Evolutionary conservation across 345 rosid species (phyloP), one percentile per base, ranked within the genome.

Genomic region (Acer yangbiense): DNA sequence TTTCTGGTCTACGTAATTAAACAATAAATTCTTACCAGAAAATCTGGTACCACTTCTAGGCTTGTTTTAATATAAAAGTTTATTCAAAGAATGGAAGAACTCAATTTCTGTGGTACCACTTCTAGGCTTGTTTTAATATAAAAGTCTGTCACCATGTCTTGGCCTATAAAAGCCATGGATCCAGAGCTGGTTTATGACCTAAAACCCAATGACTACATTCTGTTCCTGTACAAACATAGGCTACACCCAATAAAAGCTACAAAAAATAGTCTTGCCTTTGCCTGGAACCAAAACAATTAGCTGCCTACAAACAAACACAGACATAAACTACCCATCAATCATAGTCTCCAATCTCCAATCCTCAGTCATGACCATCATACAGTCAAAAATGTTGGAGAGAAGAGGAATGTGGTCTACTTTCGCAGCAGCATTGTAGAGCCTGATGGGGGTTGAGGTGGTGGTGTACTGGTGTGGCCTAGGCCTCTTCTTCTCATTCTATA

Each of bases 141-240:
- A 29, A 29, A 29, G 35, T 29, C 35, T 29, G 27, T 50, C 71
- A 62, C 23, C 29, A 16, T 23, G n/a, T 44, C 69, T 3, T 29
- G 35, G 35, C 94, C 93, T 8, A 6, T 76, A 35, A 85, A 81
- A 82, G 93, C 97, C 14, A 65, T 90, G 77, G 90, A 93, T 43
- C 94, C 94, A 3, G 92, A 97, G 4, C 90, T 93, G 4, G 80
- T 91, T 58, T 91, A 88, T 27, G 89, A 86, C 85, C 83, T 85
- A 72, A 85, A 70, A 75, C 54, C 89, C 10, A 48, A 76, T 10
- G 98, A 91, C 80, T 86, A 88, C 83, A 72, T 90, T n/a, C 63
- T 77, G 77, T 89, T 86, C 76, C 86, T 93, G 27, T 87, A 94
- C 82, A 89, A 89, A 85, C 84, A 77, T 83, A 39, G 93, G 94